Percentiles rank a stretch among this genome's conserved stretches.
Conservation (phyloP, 2,329 filamentous ascomycete species). For the Aureobasidium sp. region DNA sequence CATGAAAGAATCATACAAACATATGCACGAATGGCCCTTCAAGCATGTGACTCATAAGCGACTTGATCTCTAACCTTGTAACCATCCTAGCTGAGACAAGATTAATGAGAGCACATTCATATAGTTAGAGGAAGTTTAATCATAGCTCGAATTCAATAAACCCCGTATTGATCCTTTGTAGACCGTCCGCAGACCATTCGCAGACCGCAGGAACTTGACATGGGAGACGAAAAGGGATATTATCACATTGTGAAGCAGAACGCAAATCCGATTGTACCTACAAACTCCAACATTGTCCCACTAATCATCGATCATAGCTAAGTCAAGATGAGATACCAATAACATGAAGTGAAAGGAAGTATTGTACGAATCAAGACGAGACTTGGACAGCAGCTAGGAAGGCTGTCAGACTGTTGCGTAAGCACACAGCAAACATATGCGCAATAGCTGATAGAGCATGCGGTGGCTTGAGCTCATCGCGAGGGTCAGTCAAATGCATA, state of each 20-base stretch:
- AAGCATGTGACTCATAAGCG: background rate
- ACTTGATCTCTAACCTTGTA: background rate
- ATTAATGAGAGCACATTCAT: background rate
- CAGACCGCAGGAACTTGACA: background rate
- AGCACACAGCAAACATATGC: background rate
- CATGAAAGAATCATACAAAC: background rate
- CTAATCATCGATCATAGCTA: background rate
- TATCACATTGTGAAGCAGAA: background rate
- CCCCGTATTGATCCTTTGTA: background rate
- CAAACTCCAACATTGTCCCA: background rate
- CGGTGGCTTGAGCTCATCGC: background rate
- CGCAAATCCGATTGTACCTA: background rate
- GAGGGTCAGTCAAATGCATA: background rate
- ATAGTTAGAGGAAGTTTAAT: background rate
- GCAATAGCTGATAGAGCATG: background rate
- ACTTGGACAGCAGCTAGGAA: background rate
- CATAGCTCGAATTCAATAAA: background rate
- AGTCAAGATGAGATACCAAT: background rate
- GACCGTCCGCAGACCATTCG: background rate
- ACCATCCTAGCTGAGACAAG: background rate
- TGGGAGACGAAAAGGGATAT: background rate
- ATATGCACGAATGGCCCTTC: background rate
- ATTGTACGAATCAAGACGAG: background rate
- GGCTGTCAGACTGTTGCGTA: background rate
- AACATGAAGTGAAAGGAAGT: background rate